phyloP scores from a whole-genome alignment of 352 stramenopile genomes.

The Pythium phragmiticola region DNA sequence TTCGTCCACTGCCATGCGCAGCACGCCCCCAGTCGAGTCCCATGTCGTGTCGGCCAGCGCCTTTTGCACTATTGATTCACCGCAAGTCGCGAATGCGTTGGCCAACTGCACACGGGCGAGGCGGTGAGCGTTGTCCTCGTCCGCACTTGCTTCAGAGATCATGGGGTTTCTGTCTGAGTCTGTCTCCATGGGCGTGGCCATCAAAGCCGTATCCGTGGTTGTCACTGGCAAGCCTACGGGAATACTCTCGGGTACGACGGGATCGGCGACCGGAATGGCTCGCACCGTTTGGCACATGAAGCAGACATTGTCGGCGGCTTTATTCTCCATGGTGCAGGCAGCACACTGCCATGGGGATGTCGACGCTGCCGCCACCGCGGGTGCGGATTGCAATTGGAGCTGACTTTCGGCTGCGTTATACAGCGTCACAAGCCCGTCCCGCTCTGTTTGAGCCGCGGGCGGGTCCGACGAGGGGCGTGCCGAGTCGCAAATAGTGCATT shows the following conservation, averaged over 20 bases:
- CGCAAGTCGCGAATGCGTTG: not conserved
- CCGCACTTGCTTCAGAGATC: not conserved
- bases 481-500: slow-evolving; percentile 79
- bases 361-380: slow-evolving; percentile 14
- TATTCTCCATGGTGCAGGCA: slow-evolving; percentile 85
- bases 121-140: slow-evolving; percentile 5
- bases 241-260: slow-evolving; percentile 35
- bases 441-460: slow-evolving; percentile 18
- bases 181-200: slow-evolving; percentile 45
- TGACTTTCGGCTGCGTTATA: slow-evolving; percentile 66
- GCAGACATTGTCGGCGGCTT: slow-evolving; percentile 45
- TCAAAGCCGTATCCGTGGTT: slow-evolving; percentile 22
- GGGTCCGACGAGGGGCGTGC: slow-evolving; percentile 23
- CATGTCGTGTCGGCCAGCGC: slow-evolving; percentile 30
- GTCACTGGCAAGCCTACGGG: slow-evolving; percentile 38
- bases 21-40: slow-evolving; percentile 69
- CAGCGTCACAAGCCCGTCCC: slow-evolving; percentile 62
- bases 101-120: slow-evolving; percentile 9
- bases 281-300: slow-evolving; percentile 70
- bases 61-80: slow-evolving; percentile 23
- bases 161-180: slow-evolving; percentile 33
- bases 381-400: slow-evolving; percentile 22
- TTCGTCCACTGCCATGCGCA: slow-evolving; percentile 44
- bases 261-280: slow-evolving; percentile 39
- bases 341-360: slow-evolving; percentile 12